Evolutionary conservation across 2,329 filamentous ascomycete genomes (phyloP), one percentile per base, ranked within the genome.

Genomic region (Colletotrichum theobromicola): DNA sequence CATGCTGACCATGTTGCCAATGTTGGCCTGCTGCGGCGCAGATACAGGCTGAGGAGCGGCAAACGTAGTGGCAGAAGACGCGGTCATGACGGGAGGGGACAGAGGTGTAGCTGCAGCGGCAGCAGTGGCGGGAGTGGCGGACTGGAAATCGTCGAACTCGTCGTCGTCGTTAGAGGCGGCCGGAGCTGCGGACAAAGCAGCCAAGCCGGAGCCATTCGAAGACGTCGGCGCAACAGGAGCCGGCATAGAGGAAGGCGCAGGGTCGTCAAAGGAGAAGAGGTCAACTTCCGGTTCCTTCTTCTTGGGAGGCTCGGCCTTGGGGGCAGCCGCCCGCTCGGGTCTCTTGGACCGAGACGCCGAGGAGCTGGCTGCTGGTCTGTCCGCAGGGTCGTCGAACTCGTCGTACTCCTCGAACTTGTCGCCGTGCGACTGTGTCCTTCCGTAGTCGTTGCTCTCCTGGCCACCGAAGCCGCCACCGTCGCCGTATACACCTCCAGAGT

Each of bases 111-210:
- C 84, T 21, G 88, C 82, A 13, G 84, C 84, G 16, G 87, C 80
- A 30, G 91, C 86, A 5, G 93, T 91, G 4, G 94, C 87, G 4
- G 72, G 69, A 7, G 72, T 53, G 16, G 96, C 96, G 24, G 95
- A 98, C 84, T 98, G 95, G 88, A 98, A 98, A 81, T 99, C 97
- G 81, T 98, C 97, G 81, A 98, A 98, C 77, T 98, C 97, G 78
- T 98, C 96, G 66, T 91, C 92, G 55, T 87, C 87, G 34, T 84
- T 84, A 18, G 84, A 80, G 57, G 85, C 82, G 18, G 78, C 62
- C 78, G 66, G 77, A 75, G 50, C 79, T 78, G 32, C 80, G 74
- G 83, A 80, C 63, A 92, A 81, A 18, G 87, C 84, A 58, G 87
- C 86, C 63, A 92, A 78, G 16, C 86, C 87, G 62, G 87, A 85